Conservation (phyloP, 768 basidiomycete genomes). For the Lactarius tabidus region DNA sequence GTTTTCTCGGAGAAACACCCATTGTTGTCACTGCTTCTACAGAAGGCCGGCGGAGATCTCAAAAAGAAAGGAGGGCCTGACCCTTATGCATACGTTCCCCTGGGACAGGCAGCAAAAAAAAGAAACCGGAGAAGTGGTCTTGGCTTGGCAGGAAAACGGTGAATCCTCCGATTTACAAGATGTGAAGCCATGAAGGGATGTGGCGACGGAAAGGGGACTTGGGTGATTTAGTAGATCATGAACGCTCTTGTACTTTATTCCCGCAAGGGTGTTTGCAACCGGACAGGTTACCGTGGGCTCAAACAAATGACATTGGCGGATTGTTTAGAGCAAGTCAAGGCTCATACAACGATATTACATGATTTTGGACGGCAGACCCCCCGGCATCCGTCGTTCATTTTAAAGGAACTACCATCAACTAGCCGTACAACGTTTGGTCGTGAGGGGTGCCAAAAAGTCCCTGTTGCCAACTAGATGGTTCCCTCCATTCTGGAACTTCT, state of each 20-base stretch:
- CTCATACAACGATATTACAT: neutral
- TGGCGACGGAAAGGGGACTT: neutral
- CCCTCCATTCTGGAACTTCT: slow-evolving; percentile 46
- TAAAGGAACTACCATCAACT: slow-evolving; percentile 19
- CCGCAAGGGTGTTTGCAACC: neutral
- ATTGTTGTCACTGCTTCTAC: slow-evolving; percentile 23
- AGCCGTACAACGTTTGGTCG: slow-evolving; percentile 71
- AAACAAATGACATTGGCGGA: neutral
- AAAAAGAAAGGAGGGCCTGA: slow-evolving; percentile 82
- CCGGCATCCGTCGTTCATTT: neutral
- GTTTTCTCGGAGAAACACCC: slow-evolving; percentile 2
- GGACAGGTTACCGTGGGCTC: neutral
- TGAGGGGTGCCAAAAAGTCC: slow-evolving; percentile 70
- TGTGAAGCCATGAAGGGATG: neutral
- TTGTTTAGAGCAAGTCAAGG: neutral
- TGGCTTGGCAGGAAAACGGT: slow-evolving; percentile 63
- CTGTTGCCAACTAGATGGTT: slow-evolving; percentile 60
- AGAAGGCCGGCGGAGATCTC: slow-evolving; percentile 95
- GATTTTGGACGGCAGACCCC: neutral
- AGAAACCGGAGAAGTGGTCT: slow-evolving; percentile 43
- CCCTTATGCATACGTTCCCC: slow-evolving; percentile 87
- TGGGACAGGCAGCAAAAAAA: slow-evolving; percentile 78
- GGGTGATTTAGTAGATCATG: neutral
- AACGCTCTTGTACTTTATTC: neutral
- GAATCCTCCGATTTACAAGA: slow-evolving; percentile 19